phyloP scores from a whole-genome alignment of 345 rosid genomes.

The Rhizophora apiculata region DNA sequence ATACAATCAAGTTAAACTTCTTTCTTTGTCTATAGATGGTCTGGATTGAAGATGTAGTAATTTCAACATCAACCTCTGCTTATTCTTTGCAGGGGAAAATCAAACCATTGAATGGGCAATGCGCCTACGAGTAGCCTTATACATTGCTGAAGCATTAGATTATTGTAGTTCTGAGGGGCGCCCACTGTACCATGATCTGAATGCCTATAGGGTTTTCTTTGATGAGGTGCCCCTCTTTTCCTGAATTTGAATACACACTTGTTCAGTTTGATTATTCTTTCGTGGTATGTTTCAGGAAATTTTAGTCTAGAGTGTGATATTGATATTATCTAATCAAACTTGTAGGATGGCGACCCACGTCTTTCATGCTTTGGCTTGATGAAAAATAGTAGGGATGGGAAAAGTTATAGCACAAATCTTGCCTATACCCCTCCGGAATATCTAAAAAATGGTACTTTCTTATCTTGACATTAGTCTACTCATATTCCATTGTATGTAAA shows the following conservation, averaged over 20 bases:
- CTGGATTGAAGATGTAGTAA: slow-evolving; percentile 11
- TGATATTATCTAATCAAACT: slow-evolving; percentile 19
- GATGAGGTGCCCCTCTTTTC: slow-evolving; percentile 65
- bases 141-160: slow-evolving; percentile 90
- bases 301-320: slow-evolving; percentile 5
- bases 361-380: slow-evolving; percentile 98
- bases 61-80: slow-evolving; percentile 19
- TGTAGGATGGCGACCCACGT: slow-evolving; percentile 93
- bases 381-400: slow-evolving; percentile 93
- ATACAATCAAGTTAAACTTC: background rate
- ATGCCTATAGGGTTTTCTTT: slow-evolving; percentile 95
- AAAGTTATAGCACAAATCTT: slow-evolving; percentile 90
- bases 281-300: slow-evolving; percentile 3
- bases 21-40: background rate
- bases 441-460: slow-evolving; percentile 65
- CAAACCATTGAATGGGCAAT: slow-evolving; percentile 96
- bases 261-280: background rate
- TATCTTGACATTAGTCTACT: background rate
- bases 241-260: background rate
- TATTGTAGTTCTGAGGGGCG: slow-evolving; percentile 75
- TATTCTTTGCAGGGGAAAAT: slow-evolving; percentile 68
- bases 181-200: slow-evolving; percentile 89
- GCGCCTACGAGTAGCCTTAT: slow-evolving; percentile 87
- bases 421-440: slow-evolving; percentile 98
- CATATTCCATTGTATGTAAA: slow-evolving; percentile 2